phyloP scores from a whole-genome alignment of 805 yeast genomes.

The Yamadazyma olivae region DNA sequence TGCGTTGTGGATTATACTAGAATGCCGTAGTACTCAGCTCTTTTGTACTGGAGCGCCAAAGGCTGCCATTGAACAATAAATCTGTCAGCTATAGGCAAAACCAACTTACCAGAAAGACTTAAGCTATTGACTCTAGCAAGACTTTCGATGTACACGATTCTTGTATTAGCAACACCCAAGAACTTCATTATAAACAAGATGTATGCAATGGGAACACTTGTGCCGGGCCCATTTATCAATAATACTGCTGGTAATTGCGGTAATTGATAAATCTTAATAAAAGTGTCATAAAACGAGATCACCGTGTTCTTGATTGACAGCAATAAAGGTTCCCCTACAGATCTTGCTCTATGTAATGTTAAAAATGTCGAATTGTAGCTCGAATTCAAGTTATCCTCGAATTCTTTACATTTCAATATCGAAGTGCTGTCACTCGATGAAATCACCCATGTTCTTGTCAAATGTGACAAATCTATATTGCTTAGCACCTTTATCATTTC shows the following conservation, averaged over 20 bases:
- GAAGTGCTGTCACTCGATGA: constrained; percentile 55
- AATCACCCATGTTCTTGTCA: constrained; percentile 37
- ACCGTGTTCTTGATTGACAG: constrained; percentile 48
- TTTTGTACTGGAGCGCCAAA: constrained; percentile 46
- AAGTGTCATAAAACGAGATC: constrained; percentile 29
- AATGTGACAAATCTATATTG: constrained; percentile 27
- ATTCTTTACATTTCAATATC: constrained; percentile 32
- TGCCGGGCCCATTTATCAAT: constrained; percentile 78
- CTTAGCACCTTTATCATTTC: constrained; percentile 78
- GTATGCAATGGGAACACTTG: constrained; percentile 67
- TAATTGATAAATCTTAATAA: constrained; percentile 21
- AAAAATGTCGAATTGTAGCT: constrained; percentile 18
- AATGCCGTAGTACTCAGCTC: constrained; percentile 77
- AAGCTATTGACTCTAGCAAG: constrained; percentile 75
- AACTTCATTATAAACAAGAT: constrained; percentile 50
- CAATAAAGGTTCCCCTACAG: constrained; percentile 52
- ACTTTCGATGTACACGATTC: constrained; percentile 79
- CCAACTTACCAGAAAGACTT: constrained; percentile 72
- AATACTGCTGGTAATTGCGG: constrained; percentile 41
- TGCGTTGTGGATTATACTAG: too few species aligned
- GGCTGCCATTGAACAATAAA: constrained; percentile 89
- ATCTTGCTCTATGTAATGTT: constrained; percentile 54
- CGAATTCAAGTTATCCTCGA: constrained; percentile 25
- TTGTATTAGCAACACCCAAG: constrained; percentile 45
- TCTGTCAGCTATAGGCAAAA: constrained; percentile 70